Percentiles rank a stretch among this genome's conserved stretches.
Evolutionary conservation across 441 rosid genomes (phyloP).

Genomic region (Erodium moschatum): DNA sequence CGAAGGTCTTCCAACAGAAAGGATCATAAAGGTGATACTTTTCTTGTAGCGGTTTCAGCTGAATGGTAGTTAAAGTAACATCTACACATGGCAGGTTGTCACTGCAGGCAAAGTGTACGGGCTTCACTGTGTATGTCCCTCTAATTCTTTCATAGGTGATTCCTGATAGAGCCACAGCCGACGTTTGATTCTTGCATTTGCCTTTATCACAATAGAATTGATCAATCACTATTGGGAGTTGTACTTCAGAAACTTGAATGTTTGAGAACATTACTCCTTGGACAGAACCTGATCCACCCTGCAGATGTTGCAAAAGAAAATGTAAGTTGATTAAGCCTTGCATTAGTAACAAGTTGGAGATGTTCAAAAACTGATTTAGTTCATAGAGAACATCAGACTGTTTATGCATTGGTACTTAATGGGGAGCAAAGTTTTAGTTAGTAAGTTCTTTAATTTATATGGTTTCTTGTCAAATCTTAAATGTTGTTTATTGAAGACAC

Average conservation of each 20-base stretch:
- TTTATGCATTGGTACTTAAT: too few species aligned
- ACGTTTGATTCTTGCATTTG: constrained; percentile 66
- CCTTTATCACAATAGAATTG: constrained; percentile 85
- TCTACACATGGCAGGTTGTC: constrained; percentile 70
- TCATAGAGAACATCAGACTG: too few species aligned
- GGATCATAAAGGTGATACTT: constrained; percentile 52
- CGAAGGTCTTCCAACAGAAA: constrained; percentile 81
- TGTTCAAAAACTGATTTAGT: too few species aligned
- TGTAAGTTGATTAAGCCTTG: too few species aligned
- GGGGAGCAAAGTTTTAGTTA: too few species aligned
- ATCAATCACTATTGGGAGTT: constrained; percentile 76
- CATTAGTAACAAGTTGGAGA: too few species aligned
- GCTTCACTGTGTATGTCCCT: constrained; percentile 83
- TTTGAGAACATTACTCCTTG: constrained; percentile 76
- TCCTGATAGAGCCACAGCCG: constrained; percentile 84
- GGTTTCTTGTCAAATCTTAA: neutral
- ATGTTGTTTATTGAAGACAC: too few species aligned
- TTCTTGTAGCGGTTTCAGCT: constrained; percentile 59
- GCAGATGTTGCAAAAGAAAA: constrained; percentile 25
- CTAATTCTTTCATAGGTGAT: constrained; percentile 62
- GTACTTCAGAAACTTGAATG: constrained; percentile 84
- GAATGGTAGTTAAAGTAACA: constrained; percentile 49
- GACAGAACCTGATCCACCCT: constrained; percentile 91
- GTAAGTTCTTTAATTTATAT: neutral
- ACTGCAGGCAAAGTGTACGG: constrained; percentile 86